Percentiles rank a stretch among this genome's conserved stretches.
phyloP scores from a whole-genome alignment of 2,329 filamentous ascomycete species.

The Fusarium sambucinum region DNA sequence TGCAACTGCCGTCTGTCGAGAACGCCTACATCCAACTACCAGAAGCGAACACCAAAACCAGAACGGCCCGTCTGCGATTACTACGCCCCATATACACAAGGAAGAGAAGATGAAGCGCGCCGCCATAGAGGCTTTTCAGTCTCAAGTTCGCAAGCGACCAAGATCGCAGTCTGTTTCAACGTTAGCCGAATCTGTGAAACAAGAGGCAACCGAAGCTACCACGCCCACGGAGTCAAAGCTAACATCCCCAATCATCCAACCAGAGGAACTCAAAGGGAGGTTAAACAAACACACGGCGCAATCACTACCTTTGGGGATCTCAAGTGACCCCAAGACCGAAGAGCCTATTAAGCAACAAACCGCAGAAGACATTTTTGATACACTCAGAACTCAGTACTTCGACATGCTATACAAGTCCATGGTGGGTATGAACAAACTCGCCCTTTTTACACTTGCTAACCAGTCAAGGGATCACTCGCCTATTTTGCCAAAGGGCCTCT shows the following conservation, averaged over 20 bases:
- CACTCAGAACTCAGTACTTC: slow-evolving; percentile 69
- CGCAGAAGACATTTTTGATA: slow-evolving; percentile 67
- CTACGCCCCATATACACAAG: slow-evolving; percentile 61
- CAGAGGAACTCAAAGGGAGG: slow-evolving; percentile 28
- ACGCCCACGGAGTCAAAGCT: slow-evolving; percentile 34
- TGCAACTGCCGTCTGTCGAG: slow-evolving; percentile 58
- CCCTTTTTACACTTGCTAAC: slow-evolving; percentile 1
- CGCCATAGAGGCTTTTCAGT: slow-evolving; percentile 73
- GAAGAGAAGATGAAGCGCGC: slow-evolving; percentile 67
- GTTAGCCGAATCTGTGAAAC: slow-evolving; percentile 45
- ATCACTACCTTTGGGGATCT: neutral
- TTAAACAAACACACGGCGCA: slow-evolving; percentile 1
- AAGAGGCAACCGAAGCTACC: slow-evolving; percentile 34
- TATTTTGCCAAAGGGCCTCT: slow-evolving; percentile 88
- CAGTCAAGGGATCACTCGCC: slow-evolving; percentile 74
- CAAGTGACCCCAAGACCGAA: slow-evolving; percentile 10
- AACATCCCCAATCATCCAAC: slow-evolving; percentile 37
- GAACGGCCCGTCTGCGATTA: slow-evolving; percentile 48
- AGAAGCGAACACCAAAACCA: slow-evolving; percentile 34
- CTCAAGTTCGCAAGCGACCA: slow-evolving; percentile 66
- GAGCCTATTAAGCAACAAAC: slow-evolving; percentile 53
- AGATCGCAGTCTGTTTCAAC: slow-evolving; percentile 60
- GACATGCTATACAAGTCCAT: slow-evolving; percentile 73
- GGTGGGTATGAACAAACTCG: slow-evolving; percentile 56
- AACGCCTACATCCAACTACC: slow-evolving; percentile 46